Conservation (phyloP, 2,329 filamentous ascomycete species). For the Sclerotiophoma versabilis region DNA sequence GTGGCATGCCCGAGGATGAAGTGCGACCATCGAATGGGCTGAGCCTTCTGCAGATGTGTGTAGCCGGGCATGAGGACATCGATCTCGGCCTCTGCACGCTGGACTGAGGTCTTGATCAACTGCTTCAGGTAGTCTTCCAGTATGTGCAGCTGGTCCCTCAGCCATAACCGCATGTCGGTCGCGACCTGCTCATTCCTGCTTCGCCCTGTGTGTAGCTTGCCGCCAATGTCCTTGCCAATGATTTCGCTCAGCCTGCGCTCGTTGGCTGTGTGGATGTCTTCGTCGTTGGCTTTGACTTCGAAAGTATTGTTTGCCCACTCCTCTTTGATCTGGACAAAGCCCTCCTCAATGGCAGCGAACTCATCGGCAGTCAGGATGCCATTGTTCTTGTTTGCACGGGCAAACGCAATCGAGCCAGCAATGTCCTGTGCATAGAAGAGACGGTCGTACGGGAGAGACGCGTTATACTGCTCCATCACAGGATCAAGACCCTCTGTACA, state of each 20-base stretch:
- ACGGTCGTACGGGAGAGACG: conserved; percentile 79
- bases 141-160: conserved; percentile 74
- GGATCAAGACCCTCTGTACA: conserved; percentile 77
- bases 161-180: conserved; percentile 89
- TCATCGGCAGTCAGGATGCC: conserved; percentile 77
- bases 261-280: conserved; percentile 64
- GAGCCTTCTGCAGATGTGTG: conserved; percentile 83
- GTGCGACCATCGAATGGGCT: conserved; percentile 82
- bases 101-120: conserved; percentile 72
- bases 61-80: conserved; percentile 86
- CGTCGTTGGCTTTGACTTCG: conserved; percentile 57
- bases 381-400: conserved; percentile 76
- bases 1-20: conserved; percentile 80
- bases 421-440: conserved; percentile 83
- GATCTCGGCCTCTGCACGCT: conserved; percentile 76
- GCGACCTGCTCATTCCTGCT: conserved; percentile 91
- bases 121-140: conserved; percentile 73
- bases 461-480: conserved; percentile 86
- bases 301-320: conserved; percentile 58
- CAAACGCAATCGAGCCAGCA: conserved; percentile 79
- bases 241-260: conserved; percentile 72
- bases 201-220: conserved; percentile 87
- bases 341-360: conserved; percentile 75
- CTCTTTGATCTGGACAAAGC: conserved; percentile 66
- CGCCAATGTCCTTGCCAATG: conserved; percentile 82